A percentile compares a stretch with the other conserved stretches of the same genome.
These are phyloP conservation scores for Phytophthora tentaculata DNA, from an alignment of 352 stramenopile genomes.

Conservation along the genomic window DNA sequence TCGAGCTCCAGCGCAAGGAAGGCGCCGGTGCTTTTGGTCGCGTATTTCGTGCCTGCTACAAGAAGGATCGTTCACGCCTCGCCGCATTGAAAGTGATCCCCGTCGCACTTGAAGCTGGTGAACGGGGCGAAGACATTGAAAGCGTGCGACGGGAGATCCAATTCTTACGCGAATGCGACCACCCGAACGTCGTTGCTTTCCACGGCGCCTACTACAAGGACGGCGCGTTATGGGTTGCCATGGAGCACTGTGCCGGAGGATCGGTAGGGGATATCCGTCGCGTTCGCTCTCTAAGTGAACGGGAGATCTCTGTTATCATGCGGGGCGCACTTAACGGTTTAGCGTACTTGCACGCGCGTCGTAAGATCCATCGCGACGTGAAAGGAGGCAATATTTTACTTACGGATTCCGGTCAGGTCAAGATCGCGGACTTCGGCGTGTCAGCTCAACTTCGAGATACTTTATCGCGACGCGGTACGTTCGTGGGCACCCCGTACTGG, in stretches of 20 bases:
- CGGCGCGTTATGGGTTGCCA: constrained; percentile 86
- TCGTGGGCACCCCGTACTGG: constrained; percentile 95
- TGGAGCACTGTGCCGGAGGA: constrained; percentile 90
- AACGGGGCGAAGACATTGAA: constrained; percentile 73
- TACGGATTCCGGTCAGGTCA: constrained; percentile 91
- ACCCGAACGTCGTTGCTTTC: constrained; percentile 82
- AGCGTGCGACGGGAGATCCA: constrained; percentile 76
- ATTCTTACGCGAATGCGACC: constrained; percentile 75
- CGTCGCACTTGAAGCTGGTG: constrained; percentile 62
- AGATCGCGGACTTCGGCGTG: constrained; percentile 95
- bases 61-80: constrained; percentile 40
- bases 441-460: constrained; percentile 68
- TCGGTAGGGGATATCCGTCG: constrained; percentile 80
- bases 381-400: constrained; percentile 96
- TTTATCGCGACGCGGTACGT: constrained; percentile 63
- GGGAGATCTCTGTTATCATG: constrained; percentile 83
- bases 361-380: constrained; percentile 94
- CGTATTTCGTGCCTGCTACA: constrained; percentile 71
- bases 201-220: constrained; percentile 85
- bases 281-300: constrained; percentile 53
- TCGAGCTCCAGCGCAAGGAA: constrained; percentile 79
- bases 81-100: constrained; percentile 81
- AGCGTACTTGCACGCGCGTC: constrained; percentile 83
- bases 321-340: constrained; percentile 78
- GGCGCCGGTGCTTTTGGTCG: constrained; percentile 71